Base-by-base conservation (phyloP, 768 basidiomycete species). In the Atractiella rhizophila region DNA sequence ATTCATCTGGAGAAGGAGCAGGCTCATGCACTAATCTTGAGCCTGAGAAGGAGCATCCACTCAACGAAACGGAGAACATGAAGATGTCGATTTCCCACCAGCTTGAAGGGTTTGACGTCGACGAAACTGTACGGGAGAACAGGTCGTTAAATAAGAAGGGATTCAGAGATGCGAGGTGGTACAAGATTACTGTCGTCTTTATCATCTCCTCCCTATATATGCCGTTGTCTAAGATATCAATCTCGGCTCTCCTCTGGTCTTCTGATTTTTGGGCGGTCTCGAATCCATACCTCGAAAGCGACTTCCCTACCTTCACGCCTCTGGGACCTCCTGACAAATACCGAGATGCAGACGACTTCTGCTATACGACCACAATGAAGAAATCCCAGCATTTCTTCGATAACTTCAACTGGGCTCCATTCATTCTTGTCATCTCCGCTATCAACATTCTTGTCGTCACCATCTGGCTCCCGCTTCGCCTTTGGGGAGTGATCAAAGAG, bases 351-450 rank as follows among this genome's bases (percentile, higher is more conserved):
- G 51, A 73, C 37, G 73, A 77, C 55, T 76, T 76, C 48, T 79
- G 75, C 56, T 80, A 68, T 61, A 76, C 73, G 4, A 79, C 77
- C 0, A 78, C 75, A 1, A 74, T 78, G 73, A 65, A 66, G 40
- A n/a, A n/a, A n/a, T n/a, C n/a, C n/a, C 62, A 64, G 28, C 69
- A 74, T 3, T n/a, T n/a, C n/a, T n/a, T n/a, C n/a, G 18, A 16
- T 18, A 63, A 72, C 53, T 59, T 76, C 44, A 80, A 79, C 53
- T 73, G 65, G 48, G 75, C 76, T 0, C 72, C 71, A 20, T 49
- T 68, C 4, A 55, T 76, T 16, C 57, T 80, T 4, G 63, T 70
- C n/a, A 51, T 74, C 20, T 67, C 75, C 1, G 49, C 63, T 0
- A 33, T 71, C 10, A 66, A 68, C 3, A 59, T 77, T 28, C 42